Evolutionary conservation across 2,329 filamentous ascomycete genomes (phyloP).

Genomic region (Thermomyces lanuginosus): DNA sequence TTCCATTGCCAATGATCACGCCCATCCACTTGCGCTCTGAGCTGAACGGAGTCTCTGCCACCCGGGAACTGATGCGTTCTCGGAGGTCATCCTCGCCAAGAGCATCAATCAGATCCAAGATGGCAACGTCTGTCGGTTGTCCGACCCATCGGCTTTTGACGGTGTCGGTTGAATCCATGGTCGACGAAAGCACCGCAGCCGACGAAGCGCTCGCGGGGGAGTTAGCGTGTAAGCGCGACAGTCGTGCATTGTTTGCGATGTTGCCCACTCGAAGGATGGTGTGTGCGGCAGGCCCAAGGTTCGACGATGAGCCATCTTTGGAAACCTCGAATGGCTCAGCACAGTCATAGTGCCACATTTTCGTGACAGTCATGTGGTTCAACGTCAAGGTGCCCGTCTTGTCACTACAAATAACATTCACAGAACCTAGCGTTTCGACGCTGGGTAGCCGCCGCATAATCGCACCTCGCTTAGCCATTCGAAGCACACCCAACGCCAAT

Average conservation of each 20-base stretch:
- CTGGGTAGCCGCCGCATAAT: constrained; percentile 93
- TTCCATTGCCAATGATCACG: constrained; percentile 53
- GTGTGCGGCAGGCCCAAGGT: constrained; percentile 56
- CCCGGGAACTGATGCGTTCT: constrained; percentile 64
- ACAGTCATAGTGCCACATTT: constrained; percentile 85
- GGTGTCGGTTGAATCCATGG: constrained; percentile 46
- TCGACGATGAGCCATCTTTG: constrained; percentile 34
- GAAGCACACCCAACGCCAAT: constrained; percentile 78
- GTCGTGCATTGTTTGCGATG: constrained; percentile 82
- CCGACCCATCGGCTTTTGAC: constrained; percentile 83
- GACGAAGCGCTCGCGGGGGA: constrained; percentile 54
- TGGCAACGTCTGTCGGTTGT: constrained; percentile 93
- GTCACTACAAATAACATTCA: constrained; percentile 98
- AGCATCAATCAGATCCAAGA: constrained; percentile 78
- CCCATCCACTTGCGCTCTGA: constrained; percentile 99
- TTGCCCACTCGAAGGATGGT: constrained; percentile 84
- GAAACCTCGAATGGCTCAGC: constrained; percentile 40
- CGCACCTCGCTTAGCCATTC: constrained; percentile 88
- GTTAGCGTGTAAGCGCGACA: constrained; percentile 56
- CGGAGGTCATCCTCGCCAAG: constrained; percentile 87
- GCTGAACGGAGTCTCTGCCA: constrained; percentile 83
- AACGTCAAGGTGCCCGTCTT: constrained; percentile 94
- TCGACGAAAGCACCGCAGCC: constrained; percentile 72
- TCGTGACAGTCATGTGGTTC: constrained; percentile 96
- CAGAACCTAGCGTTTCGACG: constrained; percentile 93